Base-by-base conservation (phyloP, 108 stramenopile genomes). In the Cyclotella cryptica region DNA sequence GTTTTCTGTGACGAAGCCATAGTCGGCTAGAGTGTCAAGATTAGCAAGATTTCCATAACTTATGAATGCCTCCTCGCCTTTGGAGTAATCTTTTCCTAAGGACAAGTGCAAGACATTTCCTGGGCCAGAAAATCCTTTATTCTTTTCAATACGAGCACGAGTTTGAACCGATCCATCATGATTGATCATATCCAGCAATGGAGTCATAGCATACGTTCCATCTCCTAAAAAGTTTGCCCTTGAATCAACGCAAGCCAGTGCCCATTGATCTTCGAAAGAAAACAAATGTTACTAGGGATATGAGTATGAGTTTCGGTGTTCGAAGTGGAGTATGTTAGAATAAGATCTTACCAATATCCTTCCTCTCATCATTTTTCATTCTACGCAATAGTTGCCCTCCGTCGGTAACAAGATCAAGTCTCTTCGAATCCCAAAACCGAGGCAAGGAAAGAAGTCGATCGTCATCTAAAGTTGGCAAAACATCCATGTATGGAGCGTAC, bases 171-270 rank as follows among this genome's bases (percentile, higher is more conserved):
- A 67, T 0, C 72, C 45, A 69, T 91, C 81, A 76, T 93, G 92
- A 74, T 89, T 93, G 51, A 93, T 80, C 90, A 93, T 91, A 63
- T 93, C 90, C 44, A 93, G 45, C 62, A 90, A 54, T 19, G 92
- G 92, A 24, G 92, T 91, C 78, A 91, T 83, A 17, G 88, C 65
- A 65, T 91, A 93, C 41, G 45, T 76, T 11, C 75, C 71, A 69
- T 93, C 89, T 22, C 80, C 83, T 17, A 93, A 58, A 72, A 88
- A 93, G 51, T 91, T 90, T 30, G 87, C 85, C 57, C 92, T 83
- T 13, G 92, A 90, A 76, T 88, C 85, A 24, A 93, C 92, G 70
- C 85, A 84, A 12, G 92, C 90, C n/a, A 89, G 75, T 12, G 92
- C 89, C 92, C 92, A 91, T 59, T 69, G 83, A 74, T 91, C 88